Conservation (phyloP, 1,139 yeast genomes). For the Candida glucosophila region DNA sequence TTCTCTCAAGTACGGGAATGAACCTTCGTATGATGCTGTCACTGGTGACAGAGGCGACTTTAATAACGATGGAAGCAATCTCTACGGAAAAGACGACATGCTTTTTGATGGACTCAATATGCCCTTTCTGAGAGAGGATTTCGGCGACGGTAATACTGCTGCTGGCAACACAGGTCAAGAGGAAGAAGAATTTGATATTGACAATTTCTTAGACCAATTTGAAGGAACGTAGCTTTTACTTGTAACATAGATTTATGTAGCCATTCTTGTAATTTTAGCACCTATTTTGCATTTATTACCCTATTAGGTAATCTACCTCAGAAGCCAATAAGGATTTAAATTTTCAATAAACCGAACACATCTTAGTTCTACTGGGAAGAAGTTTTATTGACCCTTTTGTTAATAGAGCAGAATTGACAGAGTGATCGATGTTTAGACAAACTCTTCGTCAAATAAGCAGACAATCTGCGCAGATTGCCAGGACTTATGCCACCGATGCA, state of each 20-base stretch:
- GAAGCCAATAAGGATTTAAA: constrained; percentile 21
- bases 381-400: too few relatives aligned
- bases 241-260: too few relatives aligned
- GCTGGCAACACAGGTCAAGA: constrained; percentile 12
- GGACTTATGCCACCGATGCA: constrained; percentile 87
- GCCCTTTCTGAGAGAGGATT: constrained; percentile 32
- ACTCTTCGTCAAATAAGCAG: constrained; percentile 59
- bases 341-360: too few relatives aligned
- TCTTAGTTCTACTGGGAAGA: too few relatives aligned
- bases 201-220: constrained; percentile 36
- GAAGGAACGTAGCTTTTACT: too few relatives aligned
- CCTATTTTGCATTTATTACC: constrained; percentile 10
- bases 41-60: constrained; percentile 7
- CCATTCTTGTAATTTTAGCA: background rate
- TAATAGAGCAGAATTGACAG: too few relatives aligned
- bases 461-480: constrained; percentile 56
- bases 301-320: constrained; percentile 19
- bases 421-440: constrained; percentile 73
- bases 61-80: constrained; percentile 24
- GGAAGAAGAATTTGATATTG: constrained; percentile 38
- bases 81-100: constrained; percentile 36
- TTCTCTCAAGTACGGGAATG: constrained; percentile 21
- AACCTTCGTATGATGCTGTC: constrained; percentile 6
- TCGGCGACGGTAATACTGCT: constrained; percentile 13
- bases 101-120: constrained; percentile 36